These are phyloP conservation scores for Cladosporium velox DNA, from an alignment of 2,329 filamentous ascomycete species.

Conservation along the genomic window DNA sequence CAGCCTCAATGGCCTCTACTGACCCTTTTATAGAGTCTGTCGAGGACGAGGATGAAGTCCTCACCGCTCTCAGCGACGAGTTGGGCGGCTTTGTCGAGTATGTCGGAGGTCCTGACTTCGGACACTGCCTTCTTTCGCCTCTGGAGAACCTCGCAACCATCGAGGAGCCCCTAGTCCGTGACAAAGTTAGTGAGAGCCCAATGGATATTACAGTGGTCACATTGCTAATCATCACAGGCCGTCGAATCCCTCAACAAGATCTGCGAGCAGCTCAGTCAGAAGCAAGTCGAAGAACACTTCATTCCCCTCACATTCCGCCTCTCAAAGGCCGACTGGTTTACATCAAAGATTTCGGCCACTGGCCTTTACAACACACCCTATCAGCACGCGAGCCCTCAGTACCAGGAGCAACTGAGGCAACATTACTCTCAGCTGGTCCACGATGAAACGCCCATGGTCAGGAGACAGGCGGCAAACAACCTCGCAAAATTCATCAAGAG, in stretches of 20 bases:
- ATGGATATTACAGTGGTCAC: constrained; percentile 26
- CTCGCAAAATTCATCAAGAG: constrained; percentile 97
- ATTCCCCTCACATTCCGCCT: constrained; percentile 93
- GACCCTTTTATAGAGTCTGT: constrained; percentile 74
- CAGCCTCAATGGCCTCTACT: constrained; percentile 24
- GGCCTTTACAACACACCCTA: constrained; percentile 94
- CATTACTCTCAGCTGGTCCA: constrained; percentile 93
- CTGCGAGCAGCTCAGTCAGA: constrained; percentile 83
- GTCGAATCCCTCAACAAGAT: constrained; percentile 99
- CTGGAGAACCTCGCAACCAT: constrained; percentile 98
- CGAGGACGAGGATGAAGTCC: constrained; percentile 97
- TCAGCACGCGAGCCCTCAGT: constrained; percentile 80
- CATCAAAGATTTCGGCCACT: constrained; percentile 96
- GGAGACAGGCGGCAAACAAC: constrained; percentile 94
- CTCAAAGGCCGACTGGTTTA: constrained; percentile 99
- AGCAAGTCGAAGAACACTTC: constrained; percentile 96
- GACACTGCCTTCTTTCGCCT: constrained; percentile 93
- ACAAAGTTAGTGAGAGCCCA: constrained; percentile 71
- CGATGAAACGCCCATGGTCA: constrained; percentile 98
- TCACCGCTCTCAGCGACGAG: constrained; percentile 95
- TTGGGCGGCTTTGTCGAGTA: constrained; percentile 97
- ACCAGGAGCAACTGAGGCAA: constrained; percentile 87
- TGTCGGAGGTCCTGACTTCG: constrained; percentile 89
- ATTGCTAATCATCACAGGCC: constrained; percentile 61
- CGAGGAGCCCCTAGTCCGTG: constrained; percentile 94